These are phyloP conservation scores for Helotiales sp. DNA, from an alignment of 2,329 filamentous ascomycete genomes.

Conservation along the genomic window DNA sequence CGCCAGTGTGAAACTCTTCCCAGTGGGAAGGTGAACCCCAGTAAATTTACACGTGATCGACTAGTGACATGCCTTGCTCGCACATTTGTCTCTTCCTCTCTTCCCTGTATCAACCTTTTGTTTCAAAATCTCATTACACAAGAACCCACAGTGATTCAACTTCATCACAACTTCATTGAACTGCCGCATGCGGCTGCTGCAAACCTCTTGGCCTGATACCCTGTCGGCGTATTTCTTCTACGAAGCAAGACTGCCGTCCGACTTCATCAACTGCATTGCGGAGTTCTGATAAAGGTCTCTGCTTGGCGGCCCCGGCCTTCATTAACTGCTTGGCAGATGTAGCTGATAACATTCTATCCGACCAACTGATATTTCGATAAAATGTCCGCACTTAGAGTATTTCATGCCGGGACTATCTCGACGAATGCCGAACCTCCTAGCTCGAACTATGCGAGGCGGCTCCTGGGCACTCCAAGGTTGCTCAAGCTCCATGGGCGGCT, in stretches of 20 bases:
- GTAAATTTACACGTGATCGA: not conserved
- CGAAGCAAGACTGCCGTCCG: not conserved
- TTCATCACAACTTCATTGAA: not conserved
- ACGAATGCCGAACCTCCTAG: constrained; percentile 6
- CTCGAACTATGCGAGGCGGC: not conserved
- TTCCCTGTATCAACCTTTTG: not conserved
- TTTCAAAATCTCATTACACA: not conserved
- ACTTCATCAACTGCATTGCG: not conserved
- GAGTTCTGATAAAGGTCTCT: not conserved
- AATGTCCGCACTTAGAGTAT: constrained; percentile 5
- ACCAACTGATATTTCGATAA: constrained; percentile 12
- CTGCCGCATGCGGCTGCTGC: not conserved
- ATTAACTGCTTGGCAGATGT: constrained; percentile 3
- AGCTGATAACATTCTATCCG: constrained; percentile 8
- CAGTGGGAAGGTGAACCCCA: too few species aligned
- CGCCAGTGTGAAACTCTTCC: too few species aligned
- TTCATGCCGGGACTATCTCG: constrained; percentile 7
- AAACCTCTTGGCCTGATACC: not conserved
- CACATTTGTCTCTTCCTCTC: not conserved
- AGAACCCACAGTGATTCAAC: not conserved
- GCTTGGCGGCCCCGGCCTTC: not conserved
- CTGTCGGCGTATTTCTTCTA: not conserved
- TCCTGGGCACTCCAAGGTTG: not conserved
- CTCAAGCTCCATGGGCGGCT: not conserved
- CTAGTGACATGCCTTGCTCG: not conserved